Conservation (phyloP, 164 flowering plant genomes). For the Vitis cinerea region DNA sequence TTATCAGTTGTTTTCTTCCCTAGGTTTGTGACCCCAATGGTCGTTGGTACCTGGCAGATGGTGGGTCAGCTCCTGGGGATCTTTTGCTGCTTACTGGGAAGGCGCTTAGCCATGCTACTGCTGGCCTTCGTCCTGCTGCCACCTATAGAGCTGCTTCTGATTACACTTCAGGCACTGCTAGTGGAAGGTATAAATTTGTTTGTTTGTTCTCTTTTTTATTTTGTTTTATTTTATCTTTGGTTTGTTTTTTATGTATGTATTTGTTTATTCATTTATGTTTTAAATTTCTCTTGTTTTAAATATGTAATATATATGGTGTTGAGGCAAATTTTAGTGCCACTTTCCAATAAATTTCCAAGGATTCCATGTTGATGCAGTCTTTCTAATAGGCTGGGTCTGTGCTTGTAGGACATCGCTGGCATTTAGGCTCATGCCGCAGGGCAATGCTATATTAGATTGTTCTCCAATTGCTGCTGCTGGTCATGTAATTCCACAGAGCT, state of each 20-base stretch:
- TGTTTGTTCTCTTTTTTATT: background rate
- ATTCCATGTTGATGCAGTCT: slow-evolving; percentile 5
- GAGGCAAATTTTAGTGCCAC: slow-evolving; percentile 1
- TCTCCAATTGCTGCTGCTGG: slow-evolving; percentile 90
- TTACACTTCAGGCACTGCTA: slow-evolving; percentile 31
- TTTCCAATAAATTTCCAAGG: slow-evolving; percentile 6
- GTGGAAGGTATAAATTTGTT: slow-evolving; percentile 56
- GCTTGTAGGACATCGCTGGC: slow-evolving; percentile 74
- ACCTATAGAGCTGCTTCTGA: slow-evolving; percentile 65
- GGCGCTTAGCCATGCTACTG: slow-evolving; percentile 95
- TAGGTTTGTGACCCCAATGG: slow-evolving; percentile 96
- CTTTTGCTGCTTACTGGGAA: slow-evolving; percentile 82
- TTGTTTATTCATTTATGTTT: too few species aligned
- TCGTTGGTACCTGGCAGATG: slow-evolving; percentile 90
- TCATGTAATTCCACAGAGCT: slow-evolving; percentile 89
- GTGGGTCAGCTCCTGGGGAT: slow-evolving; percentile 69
- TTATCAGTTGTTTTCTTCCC: slow-evolving; percentile 23
- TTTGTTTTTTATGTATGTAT: background rate
- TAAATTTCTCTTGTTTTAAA: too few species aligned
- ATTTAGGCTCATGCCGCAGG: slow-evolving; percentile 90
- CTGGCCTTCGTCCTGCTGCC: slow-evolving; percentile 88
- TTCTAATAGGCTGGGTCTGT: slow-evolving; percentile 8
- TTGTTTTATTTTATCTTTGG: background rate
- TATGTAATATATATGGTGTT: slow-evolving; percentile 1
- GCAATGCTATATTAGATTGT: slow-evolving; percentile 90